These are phyloP conservation scores for Cyclaneusma minus DNA, from an alignment of 2,329 filamentous ascomycete genomes.

Conservation along the genomic window DNA sequence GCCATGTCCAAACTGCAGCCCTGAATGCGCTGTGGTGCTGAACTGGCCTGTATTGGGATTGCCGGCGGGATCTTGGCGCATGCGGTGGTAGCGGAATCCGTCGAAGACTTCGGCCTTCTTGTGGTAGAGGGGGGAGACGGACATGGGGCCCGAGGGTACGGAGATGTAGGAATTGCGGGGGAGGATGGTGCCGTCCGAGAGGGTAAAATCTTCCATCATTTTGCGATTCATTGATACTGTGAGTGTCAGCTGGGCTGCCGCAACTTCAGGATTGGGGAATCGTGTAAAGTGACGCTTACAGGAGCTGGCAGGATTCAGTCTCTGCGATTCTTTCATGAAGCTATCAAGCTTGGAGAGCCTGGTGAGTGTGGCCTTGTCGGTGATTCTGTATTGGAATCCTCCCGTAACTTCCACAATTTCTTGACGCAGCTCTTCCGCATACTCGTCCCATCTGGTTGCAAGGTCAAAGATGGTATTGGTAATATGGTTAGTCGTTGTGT, in stretches of 20 bases:
- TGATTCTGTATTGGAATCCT: constrained; percentile 1
- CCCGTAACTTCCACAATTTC: neutral
- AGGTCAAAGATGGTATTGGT: constrained; percentile 36
- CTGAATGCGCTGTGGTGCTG: neutral
- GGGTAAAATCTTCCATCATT: neutral
- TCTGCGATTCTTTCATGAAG: constrained; percentile 22
- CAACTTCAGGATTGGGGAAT: no score
- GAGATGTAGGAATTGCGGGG: neutral
- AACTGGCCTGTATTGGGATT: neutral
- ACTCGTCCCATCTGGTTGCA: constrained; percentile 20
- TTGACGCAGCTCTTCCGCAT: constrained; percentile 1
- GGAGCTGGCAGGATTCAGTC: constrained; percentile 14
- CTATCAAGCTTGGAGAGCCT: constrained; percentile 19
- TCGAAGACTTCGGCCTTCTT: constrained; percentile 2
- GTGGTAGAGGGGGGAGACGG: neutral
- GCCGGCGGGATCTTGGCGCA: constrained; percentile 1
- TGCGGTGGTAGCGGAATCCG: constrained; percentile 3
- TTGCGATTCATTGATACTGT: neutral
- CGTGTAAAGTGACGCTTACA: no score
- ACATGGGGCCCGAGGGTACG: neutral
- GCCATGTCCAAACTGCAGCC: constrained; percentile 21
- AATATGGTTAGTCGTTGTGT: constrained; percentile 28
- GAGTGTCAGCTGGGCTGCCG: no score
- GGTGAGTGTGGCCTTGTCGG: constrained; percentile 1
- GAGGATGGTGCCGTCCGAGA: constrained; percentile 2